Evolutionary conservation across 2,329 filamentous ascomycete species (phyloP).

Genomic region (Lasiodiplodia hormozganensis): DNA sequence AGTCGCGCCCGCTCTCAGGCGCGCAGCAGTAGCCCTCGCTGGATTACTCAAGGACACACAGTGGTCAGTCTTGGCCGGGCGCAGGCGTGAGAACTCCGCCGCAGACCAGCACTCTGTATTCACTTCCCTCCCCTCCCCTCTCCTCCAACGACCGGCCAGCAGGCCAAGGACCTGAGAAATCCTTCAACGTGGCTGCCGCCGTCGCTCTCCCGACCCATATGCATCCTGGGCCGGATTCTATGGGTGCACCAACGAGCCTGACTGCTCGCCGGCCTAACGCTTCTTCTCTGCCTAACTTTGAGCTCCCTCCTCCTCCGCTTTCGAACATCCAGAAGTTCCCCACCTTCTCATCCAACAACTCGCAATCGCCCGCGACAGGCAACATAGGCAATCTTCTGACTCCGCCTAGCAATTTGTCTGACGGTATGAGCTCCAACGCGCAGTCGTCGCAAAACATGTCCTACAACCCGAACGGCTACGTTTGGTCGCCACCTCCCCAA

Average conservation of each 20-base stretch:
- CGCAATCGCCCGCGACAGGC: conserved; percentile 55
- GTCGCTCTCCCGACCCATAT: conserved; percentile 67
- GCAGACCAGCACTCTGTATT: conserved; percentile 48
- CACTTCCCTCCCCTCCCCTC: conserved; percentile 48
- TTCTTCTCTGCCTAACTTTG: conserved; percentile 71
- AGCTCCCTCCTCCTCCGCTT: conserved; percentile 69
- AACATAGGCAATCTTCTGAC: conserved; percentile 66
- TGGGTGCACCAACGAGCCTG: conserved; percentile 70
- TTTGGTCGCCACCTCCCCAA: conserved; percentile 63
- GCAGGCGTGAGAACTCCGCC: conserved; percentile 46
- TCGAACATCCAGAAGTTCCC: conserved; percentile 52
- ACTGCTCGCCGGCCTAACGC: conserved; percentile 74
- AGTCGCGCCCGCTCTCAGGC: conserved; percentile 27
- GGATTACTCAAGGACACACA: conserved; percentile 56
- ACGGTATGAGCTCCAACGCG: conserved; percentile 65
- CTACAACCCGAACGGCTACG: conserved; percentile 68
- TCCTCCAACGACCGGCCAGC: conserved; percentile 46
- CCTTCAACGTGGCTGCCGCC: conserved; percentile 68
- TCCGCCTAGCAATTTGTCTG: conserved; percentile 65
- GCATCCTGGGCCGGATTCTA: conserved; percentile 66
- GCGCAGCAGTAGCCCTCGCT: conserved; percentile 49
- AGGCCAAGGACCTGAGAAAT: conserved; percentile 51
- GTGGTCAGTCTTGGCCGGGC: conserved; percentile 57
- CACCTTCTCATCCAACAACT: conserved; percentile 43
- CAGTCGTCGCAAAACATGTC: conserved; percentile 64